Percentiles rank a stretch among this genome's conserved stretches.
Conservation (phyloP, 495 filamentous ascomycete genomes). For the Aspergillus biplanus region DNA sequence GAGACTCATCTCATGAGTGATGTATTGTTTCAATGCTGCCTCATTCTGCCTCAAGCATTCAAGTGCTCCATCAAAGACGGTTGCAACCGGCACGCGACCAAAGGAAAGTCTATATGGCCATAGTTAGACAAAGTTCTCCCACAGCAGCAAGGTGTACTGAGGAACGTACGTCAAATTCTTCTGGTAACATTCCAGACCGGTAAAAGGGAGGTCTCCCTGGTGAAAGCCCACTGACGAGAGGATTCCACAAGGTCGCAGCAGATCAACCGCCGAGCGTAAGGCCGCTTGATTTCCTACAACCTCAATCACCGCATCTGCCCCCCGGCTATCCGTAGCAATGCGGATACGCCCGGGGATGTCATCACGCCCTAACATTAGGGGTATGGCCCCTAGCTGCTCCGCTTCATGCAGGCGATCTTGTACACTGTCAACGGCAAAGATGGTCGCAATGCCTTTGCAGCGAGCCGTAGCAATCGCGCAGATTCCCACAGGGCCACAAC, state of each 20-base stretch:
- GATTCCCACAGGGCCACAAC: constrained; percentile 5
- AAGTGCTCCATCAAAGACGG: constrained; percentile 2
- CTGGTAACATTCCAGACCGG: not conserved
- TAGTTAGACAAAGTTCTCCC: not conserved
- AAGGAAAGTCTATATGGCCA: not conserved
- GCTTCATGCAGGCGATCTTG: not conserved
- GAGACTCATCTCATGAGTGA: not conserved
- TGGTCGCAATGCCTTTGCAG: not conserved
- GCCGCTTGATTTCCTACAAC: not conserved
- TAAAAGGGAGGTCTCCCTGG: constrained; percentile 1
- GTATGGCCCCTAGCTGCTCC: not conserved
- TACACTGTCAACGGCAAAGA: constrained; percentile 7
- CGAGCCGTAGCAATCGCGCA: constrained; percentile 5
- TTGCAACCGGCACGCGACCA: constrained; percentile 2
- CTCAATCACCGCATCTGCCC: constrained; percentile 9
- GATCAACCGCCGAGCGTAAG: not conserved
- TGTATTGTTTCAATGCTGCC: constrained; percentile 1
- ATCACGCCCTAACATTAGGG: not conserved
- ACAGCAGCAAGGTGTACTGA: not conserved
- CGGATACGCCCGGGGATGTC: not conserved
- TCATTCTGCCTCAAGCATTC: constrained; percentile 1
- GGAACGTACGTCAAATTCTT: not conserved
- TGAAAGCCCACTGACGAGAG: not conserved
- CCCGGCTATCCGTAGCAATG: constrained; percentile 1
- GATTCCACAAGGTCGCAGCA: not conserved